These are phyloP conservation scores for Candida peoriensis DNA, from an alignment of 805 yeast genomes.

Conservation along the genomic window DNA sequence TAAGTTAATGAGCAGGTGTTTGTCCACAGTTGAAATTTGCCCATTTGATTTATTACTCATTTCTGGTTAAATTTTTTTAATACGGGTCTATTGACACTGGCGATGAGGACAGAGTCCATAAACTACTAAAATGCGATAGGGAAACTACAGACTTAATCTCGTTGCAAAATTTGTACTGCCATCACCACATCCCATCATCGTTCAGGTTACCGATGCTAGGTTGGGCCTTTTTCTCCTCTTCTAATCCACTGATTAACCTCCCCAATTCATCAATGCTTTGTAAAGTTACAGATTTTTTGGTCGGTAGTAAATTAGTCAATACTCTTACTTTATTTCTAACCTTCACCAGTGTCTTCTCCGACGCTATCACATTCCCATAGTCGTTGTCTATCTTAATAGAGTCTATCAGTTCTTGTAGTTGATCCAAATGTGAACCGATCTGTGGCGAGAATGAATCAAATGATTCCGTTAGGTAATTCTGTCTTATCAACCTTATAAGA, in stretches of 20 bases:
- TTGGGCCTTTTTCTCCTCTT: conserved; percentile 10
- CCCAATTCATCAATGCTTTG: conserved; percentile 12
- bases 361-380: conserved; percentile 49
- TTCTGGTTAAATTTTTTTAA: no score
- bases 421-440: conserved; percentile 19
- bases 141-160: no score
- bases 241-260: conserved; percentile 13
- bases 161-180: no score
- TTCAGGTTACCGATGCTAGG: conserved; percentile 17
- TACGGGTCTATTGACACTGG: no score
- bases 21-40: no score
- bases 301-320: conserved; percentile 32
- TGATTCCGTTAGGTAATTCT: conserved; percentile 2
- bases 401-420: conserved; percentile 26
- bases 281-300: conserved; percentile 11
- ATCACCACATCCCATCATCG: conserved; percentile 26
- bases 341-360: conserved; percentile 46
- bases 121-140: no score
- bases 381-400: conserved; percentile 39
- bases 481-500: conserved; percentile 38
- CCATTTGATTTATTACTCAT: no score
- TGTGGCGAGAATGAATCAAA: conserved; percentile 20
- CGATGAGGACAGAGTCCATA: no score
- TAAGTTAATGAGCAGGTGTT: no score
- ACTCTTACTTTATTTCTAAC: conserved; percentile 60